These are phyloP conservation scores for Chalciporus sp. DNA, from an alignment of 1,284 basidiomycete species.

Conservation along the genomic window DNA sequence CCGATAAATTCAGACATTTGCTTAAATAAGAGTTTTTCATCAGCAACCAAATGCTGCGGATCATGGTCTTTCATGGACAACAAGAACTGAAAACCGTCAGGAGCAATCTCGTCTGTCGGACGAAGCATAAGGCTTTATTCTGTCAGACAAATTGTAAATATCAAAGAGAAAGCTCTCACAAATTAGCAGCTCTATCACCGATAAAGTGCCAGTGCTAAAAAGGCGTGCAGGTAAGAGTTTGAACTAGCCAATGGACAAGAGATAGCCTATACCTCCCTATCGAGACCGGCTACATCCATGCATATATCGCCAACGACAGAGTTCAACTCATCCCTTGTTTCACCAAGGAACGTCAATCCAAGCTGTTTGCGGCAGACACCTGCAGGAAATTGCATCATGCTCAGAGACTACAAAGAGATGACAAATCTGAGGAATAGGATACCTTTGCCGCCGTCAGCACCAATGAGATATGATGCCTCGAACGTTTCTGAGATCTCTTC, in stretches of 20 bases:
- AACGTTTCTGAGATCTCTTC: conserved; percentile 20
- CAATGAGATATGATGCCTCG: conserved; percentile 37
- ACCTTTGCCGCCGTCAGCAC: conserved; percentile 42
- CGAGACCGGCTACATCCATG: conserved; percentile 32
- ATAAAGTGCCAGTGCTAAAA: conserved; percentile 37
- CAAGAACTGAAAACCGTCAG: conserved; percentile 38
- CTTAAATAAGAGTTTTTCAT: conserved; percentile 17
- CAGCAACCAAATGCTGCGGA: conserved; percentile 28
- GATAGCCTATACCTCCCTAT: conserved; percentile 32
- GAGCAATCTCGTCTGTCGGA: conserved; percentile 20
- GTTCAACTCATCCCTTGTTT: conserved; percentile 38
- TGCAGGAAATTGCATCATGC: background rate
- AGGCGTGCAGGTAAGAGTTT: conserved; percentile 1
- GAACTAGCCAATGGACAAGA: background rate
- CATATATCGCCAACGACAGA: conserved; percentile 46
- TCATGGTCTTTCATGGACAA: conserved; percentile 32
- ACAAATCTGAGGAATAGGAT: background rate
- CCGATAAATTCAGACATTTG: conserved; percentile 18
- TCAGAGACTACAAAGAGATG: background rate
- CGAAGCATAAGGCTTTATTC: conserved; percentile 14
- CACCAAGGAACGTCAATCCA: conserved; percentile 47
- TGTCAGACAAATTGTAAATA: background rate
- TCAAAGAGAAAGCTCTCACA: conserved; percentile 3
- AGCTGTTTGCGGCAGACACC: conserved; percentile 44
- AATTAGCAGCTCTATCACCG: conserved; percentile 8